Evolutionary conservation across 2,329 filamentous ascomycete species (phyloP).

Genomic region (Gremmenia infestans): DNA sequence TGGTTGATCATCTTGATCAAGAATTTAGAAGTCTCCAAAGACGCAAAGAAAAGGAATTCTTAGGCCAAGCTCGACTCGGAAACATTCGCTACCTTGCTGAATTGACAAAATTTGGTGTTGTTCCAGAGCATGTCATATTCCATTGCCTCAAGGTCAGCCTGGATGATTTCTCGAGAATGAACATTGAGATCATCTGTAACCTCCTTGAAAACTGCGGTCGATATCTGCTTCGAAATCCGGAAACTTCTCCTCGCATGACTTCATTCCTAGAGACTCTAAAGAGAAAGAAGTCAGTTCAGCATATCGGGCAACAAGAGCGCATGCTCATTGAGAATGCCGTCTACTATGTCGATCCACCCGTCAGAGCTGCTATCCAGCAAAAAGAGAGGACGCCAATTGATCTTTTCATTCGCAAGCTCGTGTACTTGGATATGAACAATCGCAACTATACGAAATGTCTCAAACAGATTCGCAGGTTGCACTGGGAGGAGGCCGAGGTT

Average conservation of each 20-base stretch:
- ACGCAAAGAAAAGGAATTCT: slow-evolving; percentile 95
- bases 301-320: slow-evolving; percentile 90
- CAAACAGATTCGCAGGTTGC: slow-evolving; percentile 89
- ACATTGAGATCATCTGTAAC: slow-evolving; percentile 97
- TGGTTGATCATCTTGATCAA: slow-evolving; percentile 89
- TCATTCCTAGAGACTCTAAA: slow-evolving; percentile 93
- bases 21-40: slow-evolving; percentile 96
- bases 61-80: slow-evolving; percentile 86
- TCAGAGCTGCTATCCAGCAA: slow-evolving; percentile 89
- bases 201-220: slow-evolving; percentile 93
- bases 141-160: slow-evolving; percentile 97
- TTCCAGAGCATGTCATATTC: slow-evolving; percentile 97
- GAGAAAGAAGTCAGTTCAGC: slow-evolving; percentile 92
- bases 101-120: slow-evolving; percentile 94
- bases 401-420: slow-evolving; percentile 83
- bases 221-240: slow-evolving; percentile 85
- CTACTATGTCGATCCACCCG: slow-evolving; percentile 95
- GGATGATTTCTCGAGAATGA: slow-evolving; percentile 97
- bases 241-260: slow-evolving; percentile 87
- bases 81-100: slow-evolving; percentile 98
- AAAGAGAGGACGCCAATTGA: slow-evolving; percentile 94
- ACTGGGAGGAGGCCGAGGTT: slow-evolving; percentile 87
- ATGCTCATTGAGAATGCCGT: slow-evolving; percentile 98
- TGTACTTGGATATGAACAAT: slow-evolving; percentile 92
- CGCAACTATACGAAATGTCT: slow-evolving; percentile 89